A percentile compares a stretch with the other conserved stretches of the same genome.
phyloP scores from a whole-genome alignment of 768 basidiomycete genomes.

The Infundibulicybe gibba region DNA sequence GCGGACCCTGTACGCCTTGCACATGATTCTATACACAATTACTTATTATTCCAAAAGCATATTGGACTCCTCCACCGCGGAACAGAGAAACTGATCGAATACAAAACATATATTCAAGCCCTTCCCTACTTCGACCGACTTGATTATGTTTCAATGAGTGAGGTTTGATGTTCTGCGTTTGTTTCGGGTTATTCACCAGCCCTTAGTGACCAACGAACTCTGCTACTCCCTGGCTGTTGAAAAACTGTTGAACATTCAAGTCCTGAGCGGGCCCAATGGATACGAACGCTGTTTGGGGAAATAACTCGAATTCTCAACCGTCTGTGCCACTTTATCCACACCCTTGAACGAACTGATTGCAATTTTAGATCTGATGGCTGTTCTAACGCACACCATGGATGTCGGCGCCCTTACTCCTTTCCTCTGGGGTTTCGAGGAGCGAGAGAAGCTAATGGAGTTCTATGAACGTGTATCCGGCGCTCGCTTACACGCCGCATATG shows the following conservation, averaged over 20 bases:
- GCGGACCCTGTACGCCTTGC: slow-evolving; percentile 66
- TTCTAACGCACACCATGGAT: slow-evolving; percentile 94
- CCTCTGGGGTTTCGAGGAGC: slow-evolving; percentile 99
- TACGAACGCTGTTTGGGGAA: slow-evolving; percentile 95
- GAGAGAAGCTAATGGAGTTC: slow-evolving; percentile 99
- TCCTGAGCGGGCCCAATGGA: slow-evolving; percentile 99
- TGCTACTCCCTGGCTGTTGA: slow-evolving; percentile 98
- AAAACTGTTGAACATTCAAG: slow-evolving; percentile 95
- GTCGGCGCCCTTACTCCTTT: slow-evolving; percentile 98
- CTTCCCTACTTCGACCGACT: slow-evolving; percentile 98
- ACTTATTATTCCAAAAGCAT: slow-evolving; percentile 47
- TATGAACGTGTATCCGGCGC: slow-evolving; percentile 99
- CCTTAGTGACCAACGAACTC: slow-evolving; percentile 96
- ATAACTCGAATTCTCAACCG: slow-evolving; percentile 95
- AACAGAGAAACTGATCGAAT: slow-evolving; percentile 98
- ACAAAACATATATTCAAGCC: slow-evolving; percentile 97
- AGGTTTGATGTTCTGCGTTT: slow-evolving; percentile 18
- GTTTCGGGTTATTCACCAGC: slow-evolving; percentile 4
- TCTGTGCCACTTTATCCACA: slow-evolving; percentile 28
- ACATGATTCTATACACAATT: background rate
- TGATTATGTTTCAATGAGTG: slow-evolving; percentile 99
- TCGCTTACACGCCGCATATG: slow-evolving; percentile 95
- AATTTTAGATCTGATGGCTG: slow-evolving; percentile 84
- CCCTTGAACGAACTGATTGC: background rate
- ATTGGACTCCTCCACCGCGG: slow-evolving; percentile 96